Percentiles rank a stretch among this genome's conserved stretches.
These are phyloP conservation scores for Calocybe gambosa DNA, from an alignment of 1,284 basidiomycete species.

Conservation along the genomic window DNA sequence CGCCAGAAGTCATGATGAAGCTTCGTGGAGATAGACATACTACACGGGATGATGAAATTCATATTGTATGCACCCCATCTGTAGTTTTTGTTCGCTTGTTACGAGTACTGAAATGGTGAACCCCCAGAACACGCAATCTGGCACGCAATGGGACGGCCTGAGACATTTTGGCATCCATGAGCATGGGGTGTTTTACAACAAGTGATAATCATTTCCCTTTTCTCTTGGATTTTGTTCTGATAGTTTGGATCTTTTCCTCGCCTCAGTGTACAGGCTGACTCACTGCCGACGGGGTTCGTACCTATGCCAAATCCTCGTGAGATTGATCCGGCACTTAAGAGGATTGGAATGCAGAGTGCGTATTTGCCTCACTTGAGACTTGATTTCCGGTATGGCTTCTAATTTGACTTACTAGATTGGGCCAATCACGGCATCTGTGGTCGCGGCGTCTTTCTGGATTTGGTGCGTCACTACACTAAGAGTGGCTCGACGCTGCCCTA, in stretches of 20 bases:
- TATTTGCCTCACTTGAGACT: slow-evolving; percentile 8
- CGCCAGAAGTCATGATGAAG: slow-evolving; percentile 45
- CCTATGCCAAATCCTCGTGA: slow-evolving; percentile 43
- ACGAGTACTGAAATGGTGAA: not conserved
- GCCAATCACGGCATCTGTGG: slow-evolving; percentile 71
- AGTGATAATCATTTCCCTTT: slow-evolving; percentile 28
- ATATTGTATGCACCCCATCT: slow-evolving; percentile 42
- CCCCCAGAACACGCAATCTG: slow-evolving; percentile 64
- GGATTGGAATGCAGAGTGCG: slow-evolving; percentile 64
- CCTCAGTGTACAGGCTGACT: slow-evolving; percentile 39
- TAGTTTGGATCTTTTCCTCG: not conserved
- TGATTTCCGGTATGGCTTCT: not conserved
- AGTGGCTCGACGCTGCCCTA: slow-evolving; percentile 43
- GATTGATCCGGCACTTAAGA: slow-evolving; percentile 43
- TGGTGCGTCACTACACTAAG: slow-evolving; percentile 48
- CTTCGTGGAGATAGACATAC: slow-evolving; percentile 23
- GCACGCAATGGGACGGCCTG: slow-evolving; percentile 71
- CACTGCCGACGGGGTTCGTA: slow-evolving; percentile 41
- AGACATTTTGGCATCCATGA: slow-evolving; percentile 53
- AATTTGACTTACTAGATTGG: slow-evolving; percentile 42
- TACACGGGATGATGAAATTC: slow-evolving; percentile 53
- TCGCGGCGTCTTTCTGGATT: slow-evolving; percentile 62
- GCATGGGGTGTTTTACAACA: slow-evolving; percentile 59
- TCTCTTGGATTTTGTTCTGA: not conserved
- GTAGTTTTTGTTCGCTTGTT: not conserved